Percentiles rank a stretch among this genome's conserved stretches.
Evolutionary conservation across 495 filamentous ascomycete genomes (phyloP).

Genomic region (Penicillium lividum): DNA sequence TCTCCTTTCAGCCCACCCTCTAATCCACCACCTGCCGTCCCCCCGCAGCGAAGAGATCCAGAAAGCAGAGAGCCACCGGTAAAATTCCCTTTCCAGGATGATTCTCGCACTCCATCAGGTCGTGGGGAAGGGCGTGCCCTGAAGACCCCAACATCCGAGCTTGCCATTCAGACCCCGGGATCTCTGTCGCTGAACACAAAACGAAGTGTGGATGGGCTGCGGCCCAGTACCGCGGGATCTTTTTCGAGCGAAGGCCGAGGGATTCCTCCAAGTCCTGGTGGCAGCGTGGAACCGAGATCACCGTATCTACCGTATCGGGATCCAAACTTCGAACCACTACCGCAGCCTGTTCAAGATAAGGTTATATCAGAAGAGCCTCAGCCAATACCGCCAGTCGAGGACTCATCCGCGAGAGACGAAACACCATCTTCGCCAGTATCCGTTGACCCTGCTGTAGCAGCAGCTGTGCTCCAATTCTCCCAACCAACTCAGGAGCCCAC

Average conservation of each 20-base stretch:
- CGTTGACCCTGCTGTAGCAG: constrained; percentile 18
- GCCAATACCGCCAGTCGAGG: neutral
- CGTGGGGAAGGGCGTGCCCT: constrained; percentile 29
- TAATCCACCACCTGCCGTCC: constrained; percentile 26
- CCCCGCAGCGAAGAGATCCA: constrained; percentile 26
- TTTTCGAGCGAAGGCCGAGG: constrained; percentile 26
- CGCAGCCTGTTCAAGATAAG: constrained; percentile 18
- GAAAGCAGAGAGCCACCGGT: constrained; percentile 28
- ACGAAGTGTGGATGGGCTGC: constrained; percentile 33
- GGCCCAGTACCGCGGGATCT: constrained; percentile 34
- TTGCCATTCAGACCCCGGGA: constrained; percentile 18
- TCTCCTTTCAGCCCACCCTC: constrained; percentile 28
- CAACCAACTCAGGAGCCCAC: neutral
- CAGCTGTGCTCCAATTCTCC: constrained; percentile 14
- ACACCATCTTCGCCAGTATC: constrained; percentile 9
- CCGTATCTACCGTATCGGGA: constrained; percentile 24
- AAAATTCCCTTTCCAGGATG: constrained; percentile 22
- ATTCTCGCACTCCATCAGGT: constrained; percentile 30
- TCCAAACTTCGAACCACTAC: constrained; percentile 14
- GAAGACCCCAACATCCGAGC: constrained; percentile 17
- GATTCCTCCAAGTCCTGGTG: constrained; percentile 24
- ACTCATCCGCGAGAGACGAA: constrained; percentile 4
- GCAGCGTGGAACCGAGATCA: constrained; percentile 24
- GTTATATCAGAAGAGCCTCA: constrained; percentile 5
- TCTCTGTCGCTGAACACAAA: constrained; percentile 24